Evolutionary conservation across 805 yeast species (phyloP), one percentile per base, ranked within the genome.

Genomic region (Pichia manshurica): DNA sequence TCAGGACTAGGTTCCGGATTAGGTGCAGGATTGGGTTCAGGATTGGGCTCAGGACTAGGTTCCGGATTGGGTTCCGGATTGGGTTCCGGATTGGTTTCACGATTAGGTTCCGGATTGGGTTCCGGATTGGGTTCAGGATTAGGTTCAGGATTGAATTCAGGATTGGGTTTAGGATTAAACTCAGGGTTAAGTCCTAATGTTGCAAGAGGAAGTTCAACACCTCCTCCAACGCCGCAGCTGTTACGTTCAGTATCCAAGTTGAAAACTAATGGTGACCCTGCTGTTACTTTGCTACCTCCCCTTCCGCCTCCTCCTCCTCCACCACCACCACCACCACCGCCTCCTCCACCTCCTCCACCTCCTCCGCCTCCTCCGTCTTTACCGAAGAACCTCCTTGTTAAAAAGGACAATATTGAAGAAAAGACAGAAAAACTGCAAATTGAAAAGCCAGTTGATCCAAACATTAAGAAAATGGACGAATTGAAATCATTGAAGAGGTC

Each of bases 361-460:
- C 49, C 58, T 17, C 56, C 61, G 5, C 56, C 65, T 13, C 60
- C 65, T 9, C 62, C 64, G n/a, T 62, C 67, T 6, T 60, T 66
- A 9, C 56, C 59, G 13, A 16, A 3, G 50, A 53, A 3, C 52
- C 53, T 1, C 47, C 53, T n/a, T n/a, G n/a, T n/a, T n/a, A n/a
- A n/a, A n/a, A n/a, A n/a, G n/a, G n/a, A n/a, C n/a, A n/a, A n/a
- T n/a, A n/a, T n/a, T n/a, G n/a, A 10, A 16, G 28, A 16, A 34
- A n/a, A 35, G 28, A 10, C 10, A 13, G 19, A 6, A 12, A 15
- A 33, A 15, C 2, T 10, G 6, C 22, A 21, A 31, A 36, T 35
- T 21, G 17, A 20, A 9, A 28, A 48, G 2, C 17, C 13, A 21
- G n/a, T 40, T 19, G 53, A 52, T 34, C 50, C 39, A n/a, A 52